Base-by-base conservation (phyloP, 345 rosid genomes). In the Pistacia integerrima region DNA sequence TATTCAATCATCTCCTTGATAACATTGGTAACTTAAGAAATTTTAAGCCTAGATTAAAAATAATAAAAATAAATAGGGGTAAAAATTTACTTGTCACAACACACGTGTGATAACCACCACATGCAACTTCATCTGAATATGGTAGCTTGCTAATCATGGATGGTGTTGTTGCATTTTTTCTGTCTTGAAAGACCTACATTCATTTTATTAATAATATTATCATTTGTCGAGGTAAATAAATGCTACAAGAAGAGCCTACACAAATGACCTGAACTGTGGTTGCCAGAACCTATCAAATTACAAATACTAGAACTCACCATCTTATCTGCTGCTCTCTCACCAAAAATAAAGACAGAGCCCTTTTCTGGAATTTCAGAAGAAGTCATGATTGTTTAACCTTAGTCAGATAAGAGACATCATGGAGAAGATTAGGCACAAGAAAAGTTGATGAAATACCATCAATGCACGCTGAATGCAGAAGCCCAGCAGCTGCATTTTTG, bases 51-150 rank as follows among this genome's bases (percentile, higher is more conserved):
- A 33, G 30, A 70, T 12, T n/a, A 70, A 70, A 9, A 20, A 18
- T 41, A 7, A 41, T n/a, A 64, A 36, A 36, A 10, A 16, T 9
- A 16, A 7, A 10, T 9, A 38, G 49, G 14, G 25, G 10, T 17
- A 41, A 54, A 30, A 70, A 30, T 44, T 86, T 91, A 94, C 99
- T 83, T 75, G 99, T 89, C 74, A 95, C 79, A 63, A 87, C 87
- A 79, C 98, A 95, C 36, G 93, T 90, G 84, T 95, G 99, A 81
- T 95, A 93, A 73, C 99, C 97, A 85, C 99, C 99, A 36, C 98
- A 90, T 73, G 92, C 92, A 83, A 95, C 89, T 77, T 88, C 97
- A 81, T 79, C 87, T 69, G 96, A 90, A 70, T 75, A 82, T 44
- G 95, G 95, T 64, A 91, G 80, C 44, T 86, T 77, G 65, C 69